A percentile compares a stretch with the other conserved stretches of the same genome.
Evolutionary conservation across 176 grass and related monocot species (phyloP).

Genomic region (Cocos nucifera): DNA sequence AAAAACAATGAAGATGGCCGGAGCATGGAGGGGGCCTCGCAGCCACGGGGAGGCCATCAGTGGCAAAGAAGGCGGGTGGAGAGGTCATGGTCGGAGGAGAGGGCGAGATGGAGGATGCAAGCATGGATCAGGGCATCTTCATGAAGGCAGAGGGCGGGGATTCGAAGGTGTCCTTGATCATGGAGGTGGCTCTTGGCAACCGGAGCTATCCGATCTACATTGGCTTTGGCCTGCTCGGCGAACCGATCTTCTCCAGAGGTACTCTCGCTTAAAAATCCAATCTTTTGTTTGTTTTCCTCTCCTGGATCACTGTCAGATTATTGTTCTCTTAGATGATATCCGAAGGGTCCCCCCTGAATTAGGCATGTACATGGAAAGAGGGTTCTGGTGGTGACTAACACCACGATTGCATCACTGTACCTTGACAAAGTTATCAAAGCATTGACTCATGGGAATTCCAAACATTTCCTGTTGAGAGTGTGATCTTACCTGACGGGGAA

Average conservation of each 20-base stretch:
- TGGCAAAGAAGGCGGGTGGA: too few species aligned
- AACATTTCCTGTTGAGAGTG: constrained; percentile 70
- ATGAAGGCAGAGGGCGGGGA: background rate
- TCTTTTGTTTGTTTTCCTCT: background rate
- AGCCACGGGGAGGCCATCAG: too few species aligned
- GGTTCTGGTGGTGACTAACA: constrained; percentile 93
- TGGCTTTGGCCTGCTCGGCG: constrained; percentile 61
- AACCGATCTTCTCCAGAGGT: constrained; percentile 86
- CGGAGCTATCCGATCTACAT: constrained; percentile 99
- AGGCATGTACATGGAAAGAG: too few species aligned
- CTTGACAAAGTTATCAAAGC: constrained; percentile 82
- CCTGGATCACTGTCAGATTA: too few species aligned
- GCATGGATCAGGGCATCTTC: too few species aligned
- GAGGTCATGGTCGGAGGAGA: too few species aligned
- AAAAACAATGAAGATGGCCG: too few species aligned
- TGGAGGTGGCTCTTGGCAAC: constrained; percentile 83
- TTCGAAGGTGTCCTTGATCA: constrained; percentile 63
- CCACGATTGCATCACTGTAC: constrained; percentile 68
- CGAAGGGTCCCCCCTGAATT: too few species aligned
- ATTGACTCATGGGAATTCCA: constrained; percentile 55
- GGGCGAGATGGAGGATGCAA: too few species aligned
- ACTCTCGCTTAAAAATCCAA: background rate
- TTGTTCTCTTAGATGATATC: background rate
- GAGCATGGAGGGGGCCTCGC: too few species aligned
- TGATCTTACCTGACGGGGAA: constrained; percentile 86